Evolutionary conservation across 305 asterid genomes (phyloP).

Genomic region (Fraxinus sp.): DNA sequence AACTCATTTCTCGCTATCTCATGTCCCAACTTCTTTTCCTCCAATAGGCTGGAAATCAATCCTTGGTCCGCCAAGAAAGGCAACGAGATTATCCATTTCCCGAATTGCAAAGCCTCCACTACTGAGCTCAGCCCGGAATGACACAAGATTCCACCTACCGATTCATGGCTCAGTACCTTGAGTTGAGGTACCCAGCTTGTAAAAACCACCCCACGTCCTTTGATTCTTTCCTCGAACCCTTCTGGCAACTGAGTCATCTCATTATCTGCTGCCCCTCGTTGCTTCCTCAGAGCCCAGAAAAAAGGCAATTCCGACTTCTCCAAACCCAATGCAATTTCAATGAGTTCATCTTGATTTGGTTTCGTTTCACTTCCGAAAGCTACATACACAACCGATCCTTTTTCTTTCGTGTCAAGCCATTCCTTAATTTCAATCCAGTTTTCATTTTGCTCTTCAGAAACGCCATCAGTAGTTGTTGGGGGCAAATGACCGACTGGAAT

Average conservation of each 20-base stretch:
- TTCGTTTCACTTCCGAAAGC: slow-evolving; percentile 33
- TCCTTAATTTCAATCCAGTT: slow-evolving; percentile 20
- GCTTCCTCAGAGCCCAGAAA: slow-evolving; percentile 32
- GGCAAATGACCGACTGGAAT: slow-evolving; percentile 42
- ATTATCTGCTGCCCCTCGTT: background rate
- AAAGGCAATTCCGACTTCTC: slow-evolving; percentile 34
- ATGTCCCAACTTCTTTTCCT: slow-evolving; percentile 26
- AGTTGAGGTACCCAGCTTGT: slow-evolving; percentile 37
- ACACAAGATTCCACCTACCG: slow-evolving; percentile 35
- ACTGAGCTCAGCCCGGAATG: slow-evolving; percentile 39
- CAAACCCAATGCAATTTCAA: slow-evolving; percentile 32
- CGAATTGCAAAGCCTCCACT: slow-evolving; percentile 32
- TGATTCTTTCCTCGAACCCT: slow-evolving; percentile 30
- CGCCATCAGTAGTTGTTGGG: background rate
- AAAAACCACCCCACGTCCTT: slow-evolving; percentile 29
- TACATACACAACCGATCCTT: slow-evolving; percentile 17
- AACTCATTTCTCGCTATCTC: slow-evolving; percentile 31
- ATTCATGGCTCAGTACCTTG: slow-evolving; percentile 27
- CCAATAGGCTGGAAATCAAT: slow-evolving; percentile 35
- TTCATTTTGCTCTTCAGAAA: background rate
- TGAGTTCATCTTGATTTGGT: slow-evolving; percentile 13
- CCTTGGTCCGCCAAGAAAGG: slow-evolving; percentile 38
- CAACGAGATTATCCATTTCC: slow-evolving; percentile 27
- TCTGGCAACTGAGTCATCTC: slow-evolving; percentile 19
- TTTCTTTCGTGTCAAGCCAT: slow-evolving; percentile 19